Base-by-base conservation (phyloP, 331 rosid species). In the Spiraea crenata region DNA sequence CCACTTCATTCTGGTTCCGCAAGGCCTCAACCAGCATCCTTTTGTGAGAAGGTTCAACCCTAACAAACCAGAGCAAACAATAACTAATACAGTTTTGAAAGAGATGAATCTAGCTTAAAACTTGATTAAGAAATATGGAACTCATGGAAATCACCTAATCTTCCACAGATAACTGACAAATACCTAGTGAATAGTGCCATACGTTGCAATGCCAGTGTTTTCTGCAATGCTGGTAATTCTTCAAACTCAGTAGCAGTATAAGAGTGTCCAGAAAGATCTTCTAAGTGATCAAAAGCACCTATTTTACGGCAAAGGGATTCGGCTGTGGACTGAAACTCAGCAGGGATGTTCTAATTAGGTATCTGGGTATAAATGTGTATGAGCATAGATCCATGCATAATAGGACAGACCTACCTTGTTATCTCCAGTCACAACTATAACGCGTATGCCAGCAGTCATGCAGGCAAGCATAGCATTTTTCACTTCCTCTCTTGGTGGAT, bases 31-130 rank as follows among this genome's bases (percentile, higher is more conserved):
- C 99, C 85, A 93, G 87, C 92, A 91, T 86, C 79, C 86, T 86
- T 84, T 93, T 93, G 79, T 93, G 99, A 79, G 97, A 93, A 79
- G 99, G 99, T 82, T 93, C 99, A 66, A 93, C 99, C 88, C 99
- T 93, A 79, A 56, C 64, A 71, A 48, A 64, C 58, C 63, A 77
- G 61, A 46, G 58, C 75, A 60, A 60, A 70, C 34, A 35, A 70
- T 11, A 77, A 58, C 41, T 47, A 37, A 39, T 56, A 3, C 56
- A 71, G 34, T 15, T 49, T 46, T 46, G 51, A 44, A 44, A 62
- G 64, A 60, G 16, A 48, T 64, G 38, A 42, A 54, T 25, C 54
- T 51, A 17, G 14, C 17, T 11, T 6, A 39, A 63, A 57, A 73
- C 49, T 17, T 54, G 66, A 77, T 55, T 40, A 44, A 58, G 63